Evolutionary conservation across 192 early-diverging fungal species (phyloP), one percentile per base, ranked within the genome.

Genomic region (Coemansia sp.): DNA sequence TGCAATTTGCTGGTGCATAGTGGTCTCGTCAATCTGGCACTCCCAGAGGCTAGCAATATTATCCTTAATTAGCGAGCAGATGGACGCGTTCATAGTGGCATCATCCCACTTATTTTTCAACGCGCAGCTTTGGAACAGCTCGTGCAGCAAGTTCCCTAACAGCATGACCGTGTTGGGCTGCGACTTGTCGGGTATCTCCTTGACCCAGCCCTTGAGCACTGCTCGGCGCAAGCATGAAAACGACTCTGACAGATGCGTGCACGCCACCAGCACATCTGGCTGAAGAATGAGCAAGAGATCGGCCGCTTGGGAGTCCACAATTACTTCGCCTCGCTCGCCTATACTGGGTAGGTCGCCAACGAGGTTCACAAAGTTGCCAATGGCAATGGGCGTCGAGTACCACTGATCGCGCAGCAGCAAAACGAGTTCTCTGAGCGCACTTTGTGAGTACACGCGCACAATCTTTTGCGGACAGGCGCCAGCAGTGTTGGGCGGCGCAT

Each of bases 101-200:
- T 67, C 76, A 5, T 87, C 74, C 82, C 94, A 96, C 65, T 89
- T 82, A 19, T 86, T 85, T 10, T 67, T 70, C 38, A 72, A 37
- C 0, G 96, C 76, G 4, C 86, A 86, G 17, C 81, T 64, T 66
- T 98, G 94, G 65, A 96, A 88, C 9, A 96, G 66, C 27, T 90
- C 84, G 68, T 99, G 97, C 17, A 94, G 69, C n/a, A 99, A 74
- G 15, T 74, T 85, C n/a, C 95, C 95, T 39, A 89, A 82, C 51
- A 97, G 84, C 76, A 92, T 73, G 8, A 90, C 77, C 1, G 86
- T 77, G 17, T 73, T 85, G 2, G 78, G 81, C n/a, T 85, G 81
- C 23, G 72, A 77, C 23, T 80, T 74, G 44, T 63, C 79, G 29
- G 57, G 45, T 64, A 70, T 73, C 68, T 85, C 69, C 5, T 79